Conservation (phyloP, 1,284 basidiomycete genomes). For the Apiotrichum gamsii region DNA sequence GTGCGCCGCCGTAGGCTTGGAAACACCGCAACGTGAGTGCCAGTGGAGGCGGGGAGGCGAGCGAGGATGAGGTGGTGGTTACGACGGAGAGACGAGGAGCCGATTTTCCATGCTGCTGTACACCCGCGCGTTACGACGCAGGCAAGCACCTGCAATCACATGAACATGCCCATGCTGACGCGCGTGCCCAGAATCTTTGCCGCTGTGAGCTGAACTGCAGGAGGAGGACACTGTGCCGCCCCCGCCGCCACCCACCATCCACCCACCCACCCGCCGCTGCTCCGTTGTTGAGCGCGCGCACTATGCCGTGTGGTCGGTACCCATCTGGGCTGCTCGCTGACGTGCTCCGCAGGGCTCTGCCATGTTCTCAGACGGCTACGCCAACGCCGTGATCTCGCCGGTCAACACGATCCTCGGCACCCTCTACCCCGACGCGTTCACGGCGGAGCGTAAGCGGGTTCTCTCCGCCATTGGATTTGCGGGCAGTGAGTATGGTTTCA, state of each 20-base stretch:
- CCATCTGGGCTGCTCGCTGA: background rate
- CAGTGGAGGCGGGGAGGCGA: background rate
- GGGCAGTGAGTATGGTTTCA: slow-evolving; percentile 58
- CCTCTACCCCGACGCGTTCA: slow-evolving; percentile 56
- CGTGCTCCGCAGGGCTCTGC: slow-evolving; percentile 58
- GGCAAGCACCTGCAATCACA: too few relatives aligned
- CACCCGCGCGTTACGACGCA: background rate
- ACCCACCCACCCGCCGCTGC: background rate
- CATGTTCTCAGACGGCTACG: slow-evolving; percentile 75
- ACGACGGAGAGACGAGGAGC: too few relatives aligned
- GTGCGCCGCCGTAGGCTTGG: background rate
- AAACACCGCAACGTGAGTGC: slow-evolving; percentile 10
- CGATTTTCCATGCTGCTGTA: too few relatives aligned
- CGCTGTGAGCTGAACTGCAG: slow-evolving; percentile 7
- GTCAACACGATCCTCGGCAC: slow-evolving; percentile 55
- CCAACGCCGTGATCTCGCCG: slow-evolving; percentile 67
- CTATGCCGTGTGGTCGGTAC: background rate
- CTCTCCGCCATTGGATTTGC: slow-evolving; percentile 64
- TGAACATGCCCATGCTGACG: too few relatives aligned
- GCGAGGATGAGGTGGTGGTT: too few relatives aligned
- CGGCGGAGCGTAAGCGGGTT: slow-evolving; percentile 53
- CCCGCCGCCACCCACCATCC: too few relatives aligned
- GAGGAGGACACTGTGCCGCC: too few relatives aligned
- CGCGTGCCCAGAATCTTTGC: slow-evolving; percentile 4
- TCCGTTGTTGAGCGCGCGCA: background rate